Conservation (phyloP, 176 grass and related monocot genomes). For the Carex parvula region DNA sequence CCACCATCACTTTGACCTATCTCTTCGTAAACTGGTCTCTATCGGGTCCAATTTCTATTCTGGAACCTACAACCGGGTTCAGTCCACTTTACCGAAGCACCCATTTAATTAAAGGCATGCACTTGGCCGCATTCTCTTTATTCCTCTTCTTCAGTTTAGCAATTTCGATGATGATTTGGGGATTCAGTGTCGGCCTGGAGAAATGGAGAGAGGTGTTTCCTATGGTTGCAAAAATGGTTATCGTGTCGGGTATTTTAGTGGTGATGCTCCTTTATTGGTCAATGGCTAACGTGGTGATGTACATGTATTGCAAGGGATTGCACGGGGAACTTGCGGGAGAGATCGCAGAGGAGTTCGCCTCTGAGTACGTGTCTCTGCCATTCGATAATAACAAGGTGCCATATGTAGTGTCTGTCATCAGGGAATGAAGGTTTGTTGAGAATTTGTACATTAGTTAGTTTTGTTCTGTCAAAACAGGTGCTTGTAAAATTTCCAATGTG, state of each 20-base stretch:
- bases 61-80: neutral
- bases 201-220: neutral
- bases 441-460: neutral
- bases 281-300: slow-evolving; percentile 26
- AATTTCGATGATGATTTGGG: neutral
- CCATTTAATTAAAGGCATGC: neutral
- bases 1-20: neutral
- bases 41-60: neutral
- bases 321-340: slow-evolving; percentile 38
- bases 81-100: neutral
- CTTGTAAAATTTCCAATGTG: neutral
- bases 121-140: neutral
- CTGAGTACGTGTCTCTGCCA: slow-evolving; percentile 31
- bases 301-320: slow-evolving; percentile 40
- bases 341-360: slow-evolving; percentile 38
- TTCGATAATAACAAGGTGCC: slow-evolving; percentile 30
- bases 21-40: neutral
- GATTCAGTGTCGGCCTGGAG: neutral
- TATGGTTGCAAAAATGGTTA: neutral
- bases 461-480: neutral
- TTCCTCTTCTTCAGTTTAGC: neutral
- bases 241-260: slow-evolving; percentile 22
- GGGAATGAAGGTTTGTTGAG: slow-evolving; percentile 12
- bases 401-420: slow-evolving; percentile 35
- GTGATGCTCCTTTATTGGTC: slow-evolving; percentile 32